Percentiles rank a stretch among this genome's conserved stretches.
phyloP scores from a whole-genome alignment of 2,329 filamentous ascomycete genomes.

The Pseudogymnoascus sp. region DNA sequence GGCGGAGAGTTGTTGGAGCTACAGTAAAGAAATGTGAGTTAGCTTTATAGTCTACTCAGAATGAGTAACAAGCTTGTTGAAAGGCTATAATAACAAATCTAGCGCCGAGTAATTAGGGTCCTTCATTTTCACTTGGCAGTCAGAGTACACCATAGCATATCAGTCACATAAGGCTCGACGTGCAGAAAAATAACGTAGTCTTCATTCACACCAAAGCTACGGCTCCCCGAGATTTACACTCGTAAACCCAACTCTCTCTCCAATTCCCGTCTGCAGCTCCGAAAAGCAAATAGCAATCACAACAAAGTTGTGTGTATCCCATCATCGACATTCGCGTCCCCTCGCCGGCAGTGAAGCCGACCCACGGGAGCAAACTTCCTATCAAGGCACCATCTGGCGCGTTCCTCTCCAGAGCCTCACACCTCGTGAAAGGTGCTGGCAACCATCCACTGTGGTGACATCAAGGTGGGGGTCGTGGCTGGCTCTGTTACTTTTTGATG shows the following conservation, averaged over 20 bases:
- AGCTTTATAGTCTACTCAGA: neutral
- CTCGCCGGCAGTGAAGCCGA: slow-evolving; percentile 66
- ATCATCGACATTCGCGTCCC: slow-evolving; percentile 64
- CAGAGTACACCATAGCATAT: neutral
- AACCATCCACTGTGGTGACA: slow-evolving; percentile 56
- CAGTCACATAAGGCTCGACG: neutral
- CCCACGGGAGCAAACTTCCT: slow-evolving; percentile 66
- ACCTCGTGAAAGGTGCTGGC: slow-evolving; percentile 51
- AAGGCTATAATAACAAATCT: neutral
- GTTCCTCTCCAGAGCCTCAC: slow-evolving; percentile 59
- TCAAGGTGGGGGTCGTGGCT: slow-evolving; percentile 62
- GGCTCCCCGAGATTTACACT: neutral
- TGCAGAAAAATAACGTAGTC: neutral
- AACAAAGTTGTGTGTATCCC: slow-evolving; percentile 45
- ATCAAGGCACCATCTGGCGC: slow-evolving; percentile 45
- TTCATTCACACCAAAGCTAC: neutral
- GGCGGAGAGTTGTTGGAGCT: neutral
- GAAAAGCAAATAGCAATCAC: neutral
- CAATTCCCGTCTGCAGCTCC: neutral
- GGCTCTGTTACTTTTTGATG: slow-evolving; percentile 58
- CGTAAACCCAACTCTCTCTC: neutral
- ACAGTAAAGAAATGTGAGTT: neutral
- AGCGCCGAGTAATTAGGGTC: neutral
- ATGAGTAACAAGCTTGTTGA: neutral
- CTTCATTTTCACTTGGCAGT: neutral